A percentile compares a stretch with the other conserved stretches of the same genome.
These are phyloP conservation scores for Candida takata DNA, from an alignment of 805 yeast genomes.

Conservation along the genomic window DNA sequence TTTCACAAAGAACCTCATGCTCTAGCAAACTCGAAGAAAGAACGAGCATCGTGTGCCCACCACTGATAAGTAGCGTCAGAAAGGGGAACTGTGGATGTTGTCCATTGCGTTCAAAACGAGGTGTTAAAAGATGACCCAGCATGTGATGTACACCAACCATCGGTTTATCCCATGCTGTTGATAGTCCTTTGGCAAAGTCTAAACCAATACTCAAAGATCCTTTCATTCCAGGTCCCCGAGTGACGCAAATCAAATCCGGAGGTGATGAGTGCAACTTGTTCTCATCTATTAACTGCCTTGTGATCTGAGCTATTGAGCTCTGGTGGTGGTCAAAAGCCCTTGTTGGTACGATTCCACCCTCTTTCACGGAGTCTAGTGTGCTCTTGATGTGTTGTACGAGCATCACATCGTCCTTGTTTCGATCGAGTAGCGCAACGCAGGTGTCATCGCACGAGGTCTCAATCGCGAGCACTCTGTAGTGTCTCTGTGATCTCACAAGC, in stretches of 20 bases:
- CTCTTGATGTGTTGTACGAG: conserved; percentile 48
- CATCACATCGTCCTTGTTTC: conserved; percentile 31
- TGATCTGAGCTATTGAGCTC: conserved; percentile 42
- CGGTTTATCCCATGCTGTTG: conserved; percentile 72
- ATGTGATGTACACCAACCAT: conserved; percentile 91
- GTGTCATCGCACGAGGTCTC: conserved; percentile 96
- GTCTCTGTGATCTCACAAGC: too few relatives aligned
- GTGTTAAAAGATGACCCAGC: conserved; percentile 82
- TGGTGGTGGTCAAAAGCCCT: conserved; percentile 81
- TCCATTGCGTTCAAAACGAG: conserved; percentile 43
- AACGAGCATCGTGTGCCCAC: conserved; percentile 92
- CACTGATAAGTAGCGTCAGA: conserved; percentile 73
- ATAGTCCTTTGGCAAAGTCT: conserved; percentile 78
- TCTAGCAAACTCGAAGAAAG: conserved; percentile 49
- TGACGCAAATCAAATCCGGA: conserved; percentile 79
- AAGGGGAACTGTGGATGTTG: conserved; percentile 53
- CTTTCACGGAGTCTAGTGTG: conserved; percentile 56
- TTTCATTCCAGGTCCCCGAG: conserved; percentile 95
- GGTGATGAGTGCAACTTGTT: conserved; percentile 7
- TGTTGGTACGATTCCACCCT: conserved; percentile 87
- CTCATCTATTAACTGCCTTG: conserved; percentile 30
- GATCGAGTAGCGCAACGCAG: conserved; percentile 72
- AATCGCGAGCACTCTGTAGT: conserved; percentile 69
- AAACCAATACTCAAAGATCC: conserved; percentile 81
- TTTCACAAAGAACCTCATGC: conserved; percentile 69